These are phyloP conservation scores for Lenzites betulinus DNA, from an alignment of 768 basidiomycete genomes.

Conservation along the genomic window DNA sequence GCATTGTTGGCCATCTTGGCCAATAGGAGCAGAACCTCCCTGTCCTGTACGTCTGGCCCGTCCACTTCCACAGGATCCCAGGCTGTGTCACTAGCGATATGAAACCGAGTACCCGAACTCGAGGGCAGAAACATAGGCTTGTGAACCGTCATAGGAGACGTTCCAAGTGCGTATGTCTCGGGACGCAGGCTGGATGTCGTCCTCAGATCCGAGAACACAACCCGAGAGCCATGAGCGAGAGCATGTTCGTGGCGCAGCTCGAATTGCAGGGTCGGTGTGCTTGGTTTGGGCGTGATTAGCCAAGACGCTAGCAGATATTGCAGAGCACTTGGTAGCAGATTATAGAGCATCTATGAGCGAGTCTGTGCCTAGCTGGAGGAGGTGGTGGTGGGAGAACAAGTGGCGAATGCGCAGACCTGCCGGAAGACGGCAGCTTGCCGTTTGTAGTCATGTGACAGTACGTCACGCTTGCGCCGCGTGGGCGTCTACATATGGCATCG, in stretches of 20 bases:
- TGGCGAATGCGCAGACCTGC: too few species aligned
- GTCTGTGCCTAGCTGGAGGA: too few species aligned
- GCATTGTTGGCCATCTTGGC: conserved; percentile 93
- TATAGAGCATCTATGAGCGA: conserved; percentile 21
- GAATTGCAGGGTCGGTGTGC: conserved; percentile 46
- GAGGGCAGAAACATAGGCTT: conserved; percentile 46
- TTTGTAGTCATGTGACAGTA: too few species aligned
- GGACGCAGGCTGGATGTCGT: conserved; percentile 28
- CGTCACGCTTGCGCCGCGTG: too few species aligned
- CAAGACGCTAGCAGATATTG: conserved; percentile 27
- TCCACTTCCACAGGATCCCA: conserved; percentile 70
- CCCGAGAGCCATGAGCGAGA: conserved; percentile 50
- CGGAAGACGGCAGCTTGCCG: too few species aligned
- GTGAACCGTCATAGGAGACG: conserved; percentile 42
- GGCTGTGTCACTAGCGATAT: conserved; percentile 37
- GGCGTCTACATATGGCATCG: too few species aligned
- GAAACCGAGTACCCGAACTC: conserved; percentile 36
- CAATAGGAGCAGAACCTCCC: conserved; percentile 70
- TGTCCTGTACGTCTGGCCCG: conserved; percentile 72
- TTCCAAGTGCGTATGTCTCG: conserved; percentile 45
- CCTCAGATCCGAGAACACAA: conserved; percentile 59
- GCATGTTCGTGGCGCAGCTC: conserved; percentile 69
- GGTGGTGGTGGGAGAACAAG: too few species aligned
- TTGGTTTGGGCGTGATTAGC: conserved; percentile 11
- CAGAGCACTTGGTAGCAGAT: conserved; percentile 26